A percentile compares a stretch with the other conserved stretches of the same genome.
These are phyloP conservation scores for Talaromyces rugulosus DNA, from an alignment of 2,329 filamentous ascomycete genomes.

Conservation along the genomic window DNA sequence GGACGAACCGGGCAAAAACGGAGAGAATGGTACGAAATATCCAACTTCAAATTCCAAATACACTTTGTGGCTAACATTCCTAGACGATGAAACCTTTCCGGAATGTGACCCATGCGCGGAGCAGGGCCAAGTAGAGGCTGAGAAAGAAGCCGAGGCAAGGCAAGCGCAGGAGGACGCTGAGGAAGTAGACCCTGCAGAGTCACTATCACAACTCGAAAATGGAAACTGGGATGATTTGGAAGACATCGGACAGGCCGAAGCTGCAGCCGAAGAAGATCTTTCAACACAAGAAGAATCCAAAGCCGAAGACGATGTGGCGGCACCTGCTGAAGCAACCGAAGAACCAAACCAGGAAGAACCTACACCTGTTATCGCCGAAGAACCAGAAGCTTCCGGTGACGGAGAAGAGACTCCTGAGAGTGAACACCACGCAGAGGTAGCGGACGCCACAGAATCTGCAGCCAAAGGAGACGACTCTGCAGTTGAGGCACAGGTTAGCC, in stretches of 20 bases:
- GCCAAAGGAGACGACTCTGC: neutral
- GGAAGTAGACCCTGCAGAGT: constrained; percentile 14
- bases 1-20: neutral
- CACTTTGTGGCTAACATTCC: constrained; percentile 12
- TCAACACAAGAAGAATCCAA: constrained; percentile 3
- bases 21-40: constrained; percentile 9
- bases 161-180: constrained; percentile 29
- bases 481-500: neutral
- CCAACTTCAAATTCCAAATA: constrained; percentile 23
- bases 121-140: constrained; percentile 27
- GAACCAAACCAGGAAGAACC: constrained; percentile 12
- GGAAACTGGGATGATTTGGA: constrained; percentile 11
- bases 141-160: constrained; percentile 29
- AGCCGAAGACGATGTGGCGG: neutral
- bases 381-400: neutral
- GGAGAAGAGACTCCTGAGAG: constrained; percentile 12
- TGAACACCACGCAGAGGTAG: constrained; percentile 15
- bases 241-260: constrained; percentile 2
- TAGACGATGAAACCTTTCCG: constrained; percentile 31
- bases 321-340: constrained; percentile 7
- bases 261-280: neutral
- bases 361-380: neutral
- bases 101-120: constrained; percentile 28
- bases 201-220: constrained; percentile 1
- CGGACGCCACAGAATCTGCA: neutral